Conservation (phyloP, 208 protist genomes). For the Crithidia sp. region DNA sequence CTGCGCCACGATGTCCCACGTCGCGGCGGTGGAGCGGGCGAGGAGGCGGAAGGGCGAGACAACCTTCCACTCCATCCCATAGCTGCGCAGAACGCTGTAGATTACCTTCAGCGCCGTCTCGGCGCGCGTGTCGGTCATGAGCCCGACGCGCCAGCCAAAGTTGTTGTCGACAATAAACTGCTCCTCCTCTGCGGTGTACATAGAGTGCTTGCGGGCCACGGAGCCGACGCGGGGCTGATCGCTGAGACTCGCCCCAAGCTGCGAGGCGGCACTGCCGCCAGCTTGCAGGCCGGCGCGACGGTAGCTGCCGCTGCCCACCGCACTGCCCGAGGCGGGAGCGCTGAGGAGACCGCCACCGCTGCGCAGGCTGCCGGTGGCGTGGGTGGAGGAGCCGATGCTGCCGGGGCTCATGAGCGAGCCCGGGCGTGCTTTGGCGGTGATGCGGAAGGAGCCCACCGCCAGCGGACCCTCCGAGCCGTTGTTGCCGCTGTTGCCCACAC, state of each 20-base stretch:
- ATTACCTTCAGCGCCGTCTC: constrained; percentile 50
- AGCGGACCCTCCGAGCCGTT: constrained; percentile 15
- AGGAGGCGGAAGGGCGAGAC: constrained; percentile 73
- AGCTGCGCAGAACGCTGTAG: constrained; percentile 66
- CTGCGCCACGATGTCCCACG: constrained; percentile 55
- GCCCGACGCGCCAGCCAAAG: constrained; percentile 86
- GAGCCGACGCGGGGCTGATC: constrained; percentile 79
- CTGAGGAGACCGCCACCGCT: constrained; percentile 14
- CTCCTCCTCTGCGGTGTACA: constrained; percentile 82
- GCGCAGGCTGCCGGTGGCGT: constrained; percentile 32
- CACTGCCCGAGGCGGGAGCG: background rate
- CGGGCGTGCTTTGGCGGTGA: constrained; percentile 31
- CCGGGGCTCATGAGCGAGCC: constrained; percentile 28
- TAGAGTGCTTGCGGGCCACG: constrained; percentile 70
- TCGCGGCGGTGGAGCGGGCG: constrained; percentile 57
- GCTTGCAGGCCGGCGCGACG: constrained; percentile 30
- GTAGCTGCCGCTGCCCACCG: constrained; percentile 22
- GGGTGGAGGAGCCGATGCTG: constrained; percentile 29
- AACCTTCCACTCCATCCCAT: constrained; percentile 89
- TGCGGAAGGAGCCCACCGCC: constrained; percentile 55
- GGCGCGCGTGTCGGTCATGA: constrained; percentile 85
- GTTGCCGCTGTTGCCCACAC: background rate
- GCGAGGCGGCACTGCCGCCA: constrained; percentile 28
- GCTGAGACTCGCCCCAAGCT: constrained; percentile 44
- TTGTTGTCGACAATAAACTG: constrained; percentile 84